These are phyloP conservation scores for Phaeotremella skinneri DNA, from an alignment of 768 basidiomycete genomes.

Conservation along the genomic window DNA sequence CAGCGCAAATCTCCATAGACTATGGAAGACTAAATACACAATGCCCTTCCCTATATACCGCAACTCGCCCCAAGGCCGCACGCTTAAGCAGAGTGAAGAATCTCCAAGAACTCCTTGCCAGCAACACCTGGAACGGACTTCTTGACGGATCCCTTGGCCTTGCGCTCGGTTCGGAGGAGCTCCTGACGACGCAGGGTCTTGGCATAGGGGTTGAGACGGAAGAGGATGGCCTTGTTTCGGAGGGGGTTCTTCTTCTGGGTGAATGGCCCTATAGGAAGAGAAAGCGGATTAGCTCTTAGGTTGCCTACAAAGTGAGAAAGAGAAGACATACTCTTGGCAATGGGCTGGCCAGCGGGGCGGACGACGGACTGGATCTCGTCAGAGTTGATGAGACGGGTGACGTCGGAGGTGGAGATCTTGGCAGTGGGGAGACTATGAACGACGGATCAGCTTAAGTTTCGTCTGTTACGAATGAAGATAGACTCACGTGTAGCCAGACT, in stretches of 20 bases:
- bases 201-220: slow-evolving; percentile 98
- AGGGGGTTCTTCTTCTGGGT: slow-evolving; percentile 99
- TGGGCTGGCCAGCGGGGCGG: slow-evolving; percentile 79
- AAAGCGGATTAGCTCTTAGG: neutral
- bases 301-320: neutral
- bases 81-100: slow-evolving; percentile 76
- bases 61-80: neutral
- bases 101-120: slow-evolving; percentile 78
- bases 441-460: slow-evolving; percentile 1
- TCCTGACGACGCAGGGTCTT: slow-evolving; percentile 89
- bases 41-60: neutral
- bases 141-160: slow-evolving; percentile 54
- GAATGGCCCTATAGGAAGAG: slow-evolving; percentile 61
- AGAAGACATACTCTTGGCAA: slow-evolving; percentile 66
- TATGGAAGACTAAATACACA: slow-evolving; percentile 18
- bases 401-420: slow-evolving; percentile 95
- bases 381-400: slow-evolving; percentile 96
- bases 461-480: neutral
- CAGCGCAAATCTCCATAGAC: slow-evolving; percentile 5
- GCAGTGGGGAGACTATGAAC: slow-evolving; percentile 75
- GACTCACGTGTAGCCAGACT: slow-evolving; percentile 48
- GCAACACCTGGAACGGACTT: slow-evolving; percentile 65
- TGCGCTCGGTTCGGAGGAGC: slow-evolving; percentile 54
- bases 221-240: slow-evolving; percentile 85
- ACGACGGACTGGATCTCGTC: slow-evolving; percentile 96